phyloP scores from a whole-genome alignment of 257 asterid genomes.

The Echites panduratus region DNA sequence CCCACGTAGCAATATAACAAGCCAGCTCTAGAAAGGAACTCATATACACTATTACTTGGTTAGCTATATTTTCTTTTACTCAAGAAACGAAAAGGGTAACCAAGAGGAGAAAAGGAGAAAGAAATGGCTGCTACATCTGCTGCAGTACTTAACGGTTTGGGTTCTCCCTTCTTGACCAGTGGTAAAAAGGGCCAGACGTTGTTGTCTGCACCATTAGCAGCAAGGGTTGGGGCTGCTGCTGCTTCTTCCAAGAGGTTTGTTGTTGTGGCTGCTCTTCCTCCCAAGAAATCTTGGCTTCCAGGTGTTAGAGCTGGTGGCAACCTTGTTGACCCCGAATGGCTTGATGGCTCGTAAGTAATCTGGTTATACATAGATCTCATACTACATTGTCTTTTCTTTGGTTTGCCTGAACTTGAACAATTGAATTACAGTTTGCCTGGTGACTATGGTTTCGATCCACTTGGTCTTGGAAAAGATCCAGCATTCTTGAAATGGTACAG shows the following conservation, averaged over 20 bases:
- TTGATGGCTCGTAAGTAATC: conserved; percentile 93
- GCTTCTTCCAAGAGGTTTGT: conserved; percentile 45
- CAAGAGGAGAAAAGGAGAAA: neutral
- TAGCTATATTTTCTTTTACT: neutral
- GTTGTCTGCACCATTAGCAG: conserved; percentile 40
- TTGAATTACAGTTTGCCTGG: conserved; percentile 68
- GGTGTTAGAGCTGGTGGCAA: conserved; percentile 62
- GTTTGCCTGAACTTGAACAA: neutral
- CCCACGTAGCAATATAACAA: conserved; percentile 12
- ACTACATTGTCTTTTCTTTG: neutral
- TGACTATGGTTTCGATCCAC: conserved; percentile 92
- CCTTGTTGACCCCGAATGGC: conserved; percentile 89
- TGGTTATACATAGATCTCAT: neutral
- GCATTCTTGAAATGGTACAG: conserved; percentile 97
- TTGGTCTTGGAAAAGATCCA: conserved; percentile 93
- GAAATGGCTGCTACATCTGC: conserved; percentile 90
- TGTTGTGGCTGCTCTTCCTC: conserved; percentile 60
- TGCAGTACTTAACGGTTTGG: conserved; percentile 67
- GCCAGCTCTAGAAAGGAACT: conserved; percentile 14
- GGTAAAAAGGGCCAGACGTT: conserved; percentile 61
- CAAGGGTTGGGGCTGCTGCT: conserved; percentile 29
- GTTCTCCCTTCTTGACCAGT: conserved; percentile 74
- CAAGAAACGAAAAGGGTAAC: neutral
- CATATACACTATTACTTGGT: neutral
- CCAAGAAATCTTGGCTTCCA: conserved; percentile 95